phyloP scores from a whole-genome alignment of 768 basidiomycete genomes.

The Tephrocybe sp. region DNA sequence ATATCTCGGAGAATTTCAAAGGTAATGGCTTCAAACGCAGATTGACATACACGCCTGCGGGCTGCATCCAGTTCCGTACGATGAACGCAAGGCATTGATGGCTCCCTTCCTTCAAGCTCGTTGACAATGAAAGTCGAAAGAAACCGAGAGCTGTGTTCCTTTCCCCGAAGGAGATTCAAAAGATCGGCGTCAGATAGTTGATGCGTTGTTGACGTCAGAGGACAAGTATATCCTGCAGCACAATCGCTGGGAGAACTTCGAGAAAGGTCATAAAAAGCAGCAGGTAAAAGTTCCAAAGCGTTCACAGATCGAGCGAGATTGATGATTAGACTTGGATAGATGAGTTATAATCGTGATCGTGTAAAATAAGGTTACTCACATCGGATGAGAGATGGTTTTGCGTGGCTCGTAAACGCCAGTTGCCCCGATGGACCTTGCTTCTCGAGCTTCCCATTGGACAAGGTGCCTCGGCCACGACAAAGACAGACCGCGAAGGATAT shows the following conservation, averaged over 20 bases:
- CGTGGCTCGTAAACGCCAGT: slow-evolving; percentile 59
- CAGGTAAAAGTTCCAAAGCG: slow-evolving; percentile 60
- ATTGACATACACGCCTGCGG: slow-evolving; percentile 58
- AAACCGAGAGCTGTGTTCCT: slow-evolving; percentile 71
- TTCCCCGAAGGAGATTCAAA: slow-evolving; percentile 60
- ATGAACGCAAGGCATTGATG: slow-evolving; percentile 49
- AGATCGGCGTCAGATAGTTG: slow-evolving; percentile 54
- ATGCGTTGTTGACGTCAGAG: slow-evolving; percentile 33
- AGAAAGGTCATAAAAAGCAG: slow-evolving; percentile 81
- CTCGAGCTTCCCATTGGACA: slow-evolving; percentile 65
- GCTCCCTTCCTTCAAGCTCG: slow-evolving; percentile 65
- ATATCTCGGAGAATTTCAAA: slow-evolving; percentile 75
- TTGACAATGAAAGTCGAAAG: slow-evolving; percentile 78
- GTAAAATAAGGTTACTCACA: slow-evolving; percentile 41
- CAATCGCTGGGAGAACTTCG: slow-evolving; percentile 65
- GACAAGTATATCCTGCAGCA: slow-evolving; percentile 47
- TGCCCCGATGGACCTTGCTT: slow-evolving; percentile 51
- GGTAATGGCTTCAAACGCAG: slow-evolving; percentile 72
- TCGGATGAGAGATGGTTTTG: slow-evolving; percentile 60
- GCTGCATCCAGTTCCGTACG: slow-evolving; percentile 44
- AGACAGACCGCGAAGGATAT: slow-evolving; percentile 53
- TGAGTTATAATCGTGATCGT: slow-evolving; percentile 9
- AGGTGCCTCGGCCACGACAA: slow-evolving; percentile 63
- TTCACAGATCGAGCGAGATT: slow-evolving; percentile 61
- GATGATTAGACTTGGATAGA: slow-evolving; percentile 53